Evolutionary conservation across 2,329 filamentous ascomycete species (phyloP).

Genomic region (Myriangium duriaei): DNA sequence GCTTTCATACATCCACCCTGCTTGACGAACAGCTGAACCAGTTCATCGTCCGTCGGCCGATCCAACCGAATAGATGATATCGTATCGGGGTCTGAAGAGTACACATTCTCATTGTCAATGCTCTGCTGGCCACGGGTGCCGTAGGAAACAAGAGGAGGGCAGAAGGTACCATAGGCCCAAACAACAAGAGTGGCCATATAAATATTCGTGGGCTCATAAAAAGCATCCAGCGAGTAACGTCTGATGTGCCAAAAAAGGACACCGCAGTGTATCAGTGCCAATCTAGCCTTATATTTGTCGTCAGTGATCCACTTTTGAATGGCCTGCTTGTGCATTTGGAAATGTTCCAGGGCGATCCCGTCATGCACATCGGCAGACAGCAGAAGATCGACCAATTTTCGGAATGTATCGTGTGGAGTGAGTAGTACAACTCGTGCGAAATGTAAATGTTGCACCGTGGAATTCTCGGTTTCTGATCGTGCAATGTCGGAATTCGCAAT

Average conservation of each 20-base stretch:
- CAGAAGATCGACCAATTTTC: slow-evolving; percentile 23
- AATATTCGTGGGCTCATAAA: slow-evolving; percentile 52
- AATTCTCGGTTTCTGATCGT: slow-evolving; percentile 39
- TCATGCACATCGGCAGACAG: not conserved
- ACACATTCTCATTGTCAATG: not conserved
- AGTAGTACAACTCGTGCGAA: slow-evolving; percentile 40
- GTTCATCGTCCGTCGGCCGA: slow-evolving; percentile 44
- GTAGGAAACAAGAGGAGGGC: not conserved
- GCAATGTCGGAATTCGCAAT: slow-evolving; percentile 42
- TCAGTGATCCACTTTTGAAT: slow-evolving; percentile 37
- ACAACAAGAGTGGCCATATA: slow-evolving; percentile 53
- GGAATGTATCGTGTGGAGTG: slow-evolving; percentile 35
- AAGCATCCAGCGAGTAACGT: slow-evolving; percentile 36
- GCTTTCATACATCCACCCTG: slow-evolving; percentile 38
- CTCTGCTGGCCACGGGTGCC: not conserved
- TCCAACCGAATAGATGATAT: slow-evolving; percentile 36
- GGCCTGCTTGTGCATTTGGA: slow-evolving; percentile 13
- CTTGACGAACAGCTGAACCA: slow-evolving; percentile 44
- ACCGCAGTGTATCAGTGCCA: slow-evolving; percentile 42
- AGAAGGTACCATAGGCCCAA: slow-evolving; percentile 43
- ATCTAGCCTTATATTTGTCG: slow-evolving; percentile 42
- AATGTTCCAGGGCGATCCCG: not conserved
- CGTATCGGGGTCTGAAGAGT: not conserved
- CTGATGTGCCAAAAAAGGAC: slow-evolving; percentile 40
- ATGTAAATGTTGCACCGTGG: slow-evolving; percentile 44